Conservation (phyloP, 331 rosid genomes). For the Spiraea crenata region DNA sequence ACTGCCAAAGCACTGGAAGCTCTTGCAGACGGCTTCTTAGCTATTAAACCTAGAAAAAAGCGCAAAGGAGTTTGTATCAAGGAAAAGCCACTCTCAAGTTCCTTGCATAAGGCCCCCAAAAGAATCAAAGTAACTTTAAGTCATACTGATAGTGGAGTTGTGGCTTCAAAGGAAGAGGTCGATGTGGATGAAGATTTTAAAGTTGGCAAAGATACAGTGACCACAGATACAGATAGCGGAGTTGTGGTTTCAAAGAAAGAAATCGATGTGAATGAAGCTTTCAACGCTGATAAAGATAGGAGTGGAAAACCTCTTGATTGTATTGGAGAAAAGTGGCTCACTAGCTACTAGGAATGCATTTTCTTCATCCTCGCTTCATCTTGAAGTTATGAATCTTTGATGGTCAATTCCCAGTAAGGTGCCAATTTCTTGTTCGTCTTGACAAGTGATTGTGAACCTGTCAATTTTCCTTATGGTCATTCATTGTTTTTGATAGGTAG, state of each 20-base stretch:
- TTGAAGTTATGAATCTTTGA: slow-evolving; percentile 23
- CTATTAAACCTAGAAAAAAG: slow-evolving; percentile 38
- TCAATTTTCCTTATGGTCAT: neutral
- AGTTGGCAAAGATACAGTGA: slow-evolving; percentile 20
- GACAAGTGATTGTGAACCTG: slow-evolving; percentile 14
- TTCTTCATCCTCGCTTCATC: slow-evolving; percentile 18
- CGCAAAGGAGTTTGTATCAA: slow-evolving; percentile 19
- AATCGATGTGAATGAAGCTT: slow-evolving; percentile 35
- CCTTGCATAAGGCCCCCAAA: slow-evolving; percentile 45
- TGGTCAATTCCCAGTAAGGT: slow-evolving; percentile 11
- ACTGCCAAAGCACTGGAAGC: slow-evolving; percentile 70
- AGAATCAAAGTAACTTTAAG: slow-evolving; percentile 36
- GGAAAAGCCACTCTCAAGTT: slow-evolving; percentile 27
- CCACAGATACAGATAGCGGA: slow-evolving; percentile 12
- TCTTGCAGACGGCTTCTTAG: slow-evolving; percentile 54
- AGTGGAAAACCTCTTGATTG: slow-evolving; percentile 35
- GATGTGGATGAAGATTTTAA: slow-evolving; percentile 33
- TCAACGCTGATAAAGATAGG: slow-evolving; percentile 21
- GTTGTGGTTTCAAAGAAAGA: slow-evolving; percentile 35
- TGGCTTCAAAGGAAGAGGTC: slow-evolving; percentile 36
- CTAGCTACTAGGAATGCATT: slow-evolving; percentile 20
- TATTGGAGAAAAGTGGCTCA: slow-evolving; percentile 29
- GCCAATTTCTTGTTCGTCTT: slow-evolving; percentile 19
- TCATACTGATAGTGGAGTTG: slow-evolving; percentile 26
- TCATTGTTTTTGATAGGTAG: neutral